phyloP scores from a whole-genome alignment of 164 flowering plant genomes.

The Liquidambar formosana region DNA sequence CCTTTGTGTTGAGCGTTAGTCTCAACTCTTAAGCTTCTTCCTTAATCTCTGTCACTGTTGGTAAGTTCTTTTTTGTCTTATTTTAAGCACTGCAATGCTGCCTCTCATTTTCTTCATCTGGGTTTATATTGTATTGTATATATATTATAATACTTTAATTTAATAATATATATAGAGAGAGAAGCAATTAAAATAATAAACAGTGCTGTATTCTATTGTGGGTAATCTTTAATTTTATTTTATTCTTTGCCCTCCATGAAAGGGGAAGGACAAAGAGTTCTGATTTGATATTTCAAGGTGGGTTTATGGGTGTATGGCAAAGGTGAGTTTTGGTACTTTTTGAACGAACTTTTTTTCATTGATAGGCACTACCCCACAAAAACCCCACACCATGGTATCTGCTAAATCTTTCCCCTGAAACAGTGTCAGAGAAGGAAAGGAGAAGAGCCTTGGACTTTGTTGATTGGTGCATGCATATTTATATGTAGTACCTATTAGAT shows the following conservation, averaged over 20 bases:
- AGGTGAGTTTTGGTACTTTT: slow-evolving; percentile 6
- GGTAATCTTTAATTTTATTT: not conserved
- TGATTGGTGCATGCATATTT: not conserved
- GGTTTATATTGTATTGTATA: slow-evolving; percentile 15
- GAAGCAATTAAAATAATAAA: not conserved
- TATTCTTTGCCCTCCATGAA: slow-evolving; percentile 20
- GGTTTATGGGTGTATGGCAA: slow-evolving; percentile 4
- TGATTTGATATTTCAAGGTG: slow-evolving; percentile 24
- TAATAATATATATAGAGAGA: not conserved
- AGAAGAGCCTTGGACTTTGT: slow-evolving; percentile 14
- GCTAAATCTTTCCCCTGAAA: slow-evolving; percentile 11
- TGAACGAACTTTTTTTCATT: slow-evolving; percentile 1
- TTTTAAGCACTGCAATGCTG: not conserved
- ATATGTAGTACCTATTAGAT: not conserved
- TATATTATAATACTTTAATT: not conserved
- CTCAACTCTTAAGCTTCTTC: slow-evolving; percentile 14
- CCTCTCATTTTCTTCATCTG: slow-evolving; percentile 27
- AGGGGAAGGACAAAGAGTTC: slow-evolving; percentile 9
- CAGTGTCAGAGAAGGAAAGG: slow-evolving; percentile 20
- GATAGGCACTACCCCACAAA: slow-evolving; percentile 6
- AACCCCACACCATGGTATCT: not conserved
- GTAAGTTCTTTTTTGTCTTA: slow-evolving; percentile 20
- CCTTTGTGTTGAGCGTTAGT: not conserved
- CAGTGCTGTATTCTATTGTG: not conserved
- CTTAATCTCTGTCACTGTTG: slow-evolving; percentile 11